These are phyloP conservation scores for Urtica urens DNA, from an alignment of 306 rosid species.

Conservation along the genomic window DNA sequence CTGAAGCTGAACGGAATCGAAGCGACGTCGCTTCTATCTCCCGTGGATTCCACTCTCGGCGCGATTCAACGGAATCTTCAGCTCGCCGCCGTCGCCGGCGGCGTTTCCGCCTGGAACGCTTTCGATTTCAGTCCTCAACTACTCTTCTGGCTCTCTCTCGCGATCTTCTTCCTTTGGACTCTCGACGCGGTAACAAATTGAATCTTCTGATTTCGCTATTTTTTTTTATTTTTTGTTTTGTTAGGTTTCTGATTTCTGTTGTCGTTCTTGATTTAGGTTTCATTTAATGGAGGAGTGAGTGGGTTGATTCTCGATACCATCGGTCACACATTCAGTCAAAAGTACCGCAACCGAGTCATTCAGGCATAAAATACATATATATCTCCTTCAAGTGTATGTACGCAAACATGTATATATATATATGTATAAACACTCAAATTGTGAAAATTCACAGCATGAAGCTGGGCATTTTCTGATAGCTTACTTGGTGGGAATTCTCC, in stretches of 20 bases:
- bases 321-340: constrained; percentile 69
- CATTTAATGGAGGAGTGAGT: constrained; percentile 74
- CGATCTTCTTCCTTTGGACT: constrained; percentile 64
- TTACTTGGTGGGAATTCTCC: constrained; percentile 77
- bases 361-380: no score
- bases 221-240: not conserved
- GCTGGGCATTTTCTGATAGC: constrained; percentile 95
- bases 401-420: not conserved
- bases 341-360: constrained; percentile 80
- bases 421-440: not conserved
- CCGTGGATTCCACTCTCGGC: constrained; percentile 76
- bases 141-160: constrained; percentile 49
- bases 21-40: constrained; percentile 63
- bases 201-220: not conserved
- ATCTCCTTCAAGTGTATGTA: constrained; percentile 9
- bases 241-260: not conserved
- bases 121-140: constrained; percentile 44
- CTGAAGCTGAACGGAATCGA: constrained; percentile 83
- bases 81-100: constrained; percentile 52
- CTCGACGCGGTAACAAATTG: constrained; percentile 44
- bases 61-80: constrained; percentile 67
- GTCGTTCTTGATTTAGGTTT: constrained; percentile 27
- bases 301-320: constrained; percentile 75
- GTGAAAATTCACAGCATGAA: constrained; percentile 66
- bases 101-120: constrained; percentile 53